phyloP scores from a whole-genome alignment of 495 filamentous ascomycete species.

The Darksidea phi region DNA sequence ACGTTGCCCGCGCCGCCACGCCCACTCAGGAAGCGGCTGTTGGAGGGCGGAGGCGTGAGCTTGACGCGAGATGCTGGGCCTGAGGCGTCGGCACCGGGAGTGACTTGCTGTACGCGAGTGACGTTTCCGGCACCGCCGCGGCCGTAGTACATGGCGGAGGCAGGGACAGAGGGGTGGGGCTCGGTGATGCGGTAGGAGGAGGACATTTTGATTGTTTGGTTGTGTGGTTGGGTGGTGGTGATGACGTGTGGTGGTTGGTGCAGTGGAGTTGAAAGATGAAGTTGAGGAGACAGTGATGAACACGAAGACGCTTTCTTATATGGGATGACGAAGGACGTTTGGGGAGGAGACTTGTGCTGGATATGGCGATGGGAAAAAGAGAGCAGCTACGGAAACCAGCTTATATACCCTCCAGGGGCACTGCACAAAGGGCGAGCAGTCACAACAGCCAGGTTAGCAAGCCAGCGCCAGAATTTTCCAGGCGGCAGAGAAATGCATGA shows the following conservation, averaged over 20 bases:
- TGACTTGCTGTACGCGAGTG: conserved; percentile 63
- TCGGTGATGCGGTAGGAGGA: conserved; percentile 69
- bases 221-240: conserved; percentile 11
- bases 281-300: conserved; percentile 12
- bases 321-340: no score
- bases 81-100: conserved; percentile 55
- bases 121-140: conserved; percentile 86
- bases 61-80: conserved; percentile 53
- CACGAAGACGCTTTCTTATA: not conserved
- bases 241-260: conserved; percentile 11
- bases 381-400: not conserved
- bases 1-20: conserved; percentile 91
- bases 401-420: conserved; percentile 27
- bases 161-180: conserved; percentile 71
- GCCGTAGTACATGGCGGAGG: conserved; percentile 64
- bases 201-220: conserved; percentile 10
- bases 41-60: conserved; percentile 45
- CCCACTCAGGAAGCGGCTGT: conserved; percentile 66
- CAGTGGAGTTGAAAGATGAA: conserved; percentile 6
- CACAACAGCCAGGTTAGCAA: conserved; percentile 2
- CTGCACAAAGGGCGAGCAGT: not conserved
- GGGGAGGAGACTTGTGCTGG: no score
- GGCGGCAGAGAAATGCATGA: conserved; percentile 18
- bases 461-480: conserved; percentile 26
- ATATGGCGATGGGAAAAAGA: not conserved